These are phyloP conservation scores for Xylaria polymorpha DNA, from an alignment of 2,329 filamentous ascomycete genomes.

Conservation along the genomic window DNA sequence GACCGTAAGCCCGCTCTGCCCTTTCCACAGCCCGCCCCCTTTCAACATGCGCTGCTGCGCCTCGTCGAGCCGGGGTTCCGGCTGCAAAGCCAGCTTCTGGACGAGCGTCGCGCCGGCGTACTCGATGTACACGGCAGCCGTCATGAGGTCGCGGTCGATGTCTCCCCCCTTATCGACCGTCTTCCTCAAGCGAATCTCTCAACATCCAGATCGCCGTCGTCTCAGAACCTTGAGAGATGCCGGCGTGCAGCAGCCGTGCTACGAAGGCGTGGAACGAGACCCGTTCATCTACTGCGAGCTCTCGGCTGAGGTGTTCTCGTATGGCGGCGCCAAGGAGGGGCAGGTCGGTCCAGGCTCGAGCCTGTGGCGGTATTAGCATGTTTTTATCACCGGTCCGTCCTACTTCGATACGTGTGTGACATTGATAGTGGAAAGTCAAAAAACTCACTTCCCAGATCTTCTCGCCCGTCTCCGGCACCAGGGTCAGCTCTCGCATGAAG, in stretches of 20 bases:
- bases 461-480: constrained; percentile 44
- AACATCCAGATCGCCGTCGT: constrained; percentile 48
- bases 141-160: constrained; percentile 39
- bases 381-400: background rate
- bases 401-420: background rate
- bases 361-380: constrained; percentile 30
- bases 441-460: constrained; percentile 45
- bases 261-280: constrained; percentile 48
- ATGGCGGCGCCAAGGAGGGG: constrained; percentile 44
- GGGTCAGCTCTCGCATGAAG: constrained; percentile 44
- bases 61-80: constrained; percentile 41
- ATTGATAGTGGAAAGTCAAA: background rate
- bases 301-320: constrained; percentile 38
- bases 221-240: constrained; percentile 32
- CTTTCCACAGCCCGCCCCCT: constrained; percentile 43
- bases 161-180: constrained; percentile 16
- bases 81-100: constrained; percentile 36
- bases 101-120: constrained; percentile 45
- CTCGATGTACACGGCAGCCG: constrained; percentile 47
- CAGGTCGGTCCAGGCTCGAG: constrained; percentile 44
- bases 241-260: constrained; percentile 44
- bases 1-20: constrained; percentile 40
- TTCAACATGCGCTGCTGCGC: constrained; percentile 36
- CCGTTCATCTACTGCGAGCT: constrained; percentile 28
- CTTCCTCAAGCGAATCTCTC: constrained; percentile 45